Base-by-base conservation (phyloP, 345 rosid species). In the Euphorbia lathyris region DNA sequence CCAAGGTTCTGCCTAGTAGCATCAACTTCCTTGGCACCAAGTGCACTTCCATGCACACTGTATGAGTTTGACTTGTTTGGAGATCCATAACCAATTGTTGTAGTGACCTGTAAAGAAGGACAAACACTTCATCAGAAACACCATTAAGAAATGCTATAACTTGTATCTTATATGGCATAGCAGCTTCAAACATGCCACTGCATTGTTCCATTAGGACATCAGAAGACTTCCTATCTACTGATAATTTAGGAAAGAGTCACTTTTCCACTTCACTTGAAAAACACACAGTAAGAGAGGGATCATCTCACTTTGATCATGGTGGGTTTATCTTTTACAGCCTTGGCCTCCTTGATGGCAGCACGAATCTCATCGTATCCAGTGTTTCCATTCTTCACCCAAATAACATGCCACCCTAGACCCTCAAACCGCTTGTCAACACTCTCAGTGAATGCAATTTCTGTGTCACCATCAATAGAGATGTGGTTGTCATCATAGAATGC, bases 361-460 rank as follows among this genome's bases (percentile, higher is more conserved):
- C 99, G 94, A 65, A 96, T 92, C n/a, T 92, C 98, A 74, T 92
- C 98, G 72, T 92, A 96, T 55, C 99, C 98, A 61, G 84, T 92
- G 89, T 96, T 92, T 71, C 99, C 99, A 72, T 92, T 92, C 91
- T 96, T 92, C 80, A 96, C 99, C 99, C 97, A 90, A 74, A 96
- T 92, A 53, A 96, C 98, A 70, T 96, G 98, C 99, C 99, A 96
- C 36, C 99, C 99, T 68, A 92, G 99, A 56, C 83, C 98, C 87
- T 96, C 99, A 20, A 90, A 96, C 69, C 99, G 96, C 63, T 62
- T 65, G 45, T 83, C 96, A 17, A 90, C 99, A 27, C 53, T 76
- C 90, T 96, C 99, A 0, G 99, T 96, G 72, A 96, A 96, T 16
- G 99, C 99, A 72, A 96, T 96, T 13, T 90, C 97, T 0, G 99